Conservation (phyloP, 1,139 yeast genomes). For the Yamadazyma diddensiae region DNA sequence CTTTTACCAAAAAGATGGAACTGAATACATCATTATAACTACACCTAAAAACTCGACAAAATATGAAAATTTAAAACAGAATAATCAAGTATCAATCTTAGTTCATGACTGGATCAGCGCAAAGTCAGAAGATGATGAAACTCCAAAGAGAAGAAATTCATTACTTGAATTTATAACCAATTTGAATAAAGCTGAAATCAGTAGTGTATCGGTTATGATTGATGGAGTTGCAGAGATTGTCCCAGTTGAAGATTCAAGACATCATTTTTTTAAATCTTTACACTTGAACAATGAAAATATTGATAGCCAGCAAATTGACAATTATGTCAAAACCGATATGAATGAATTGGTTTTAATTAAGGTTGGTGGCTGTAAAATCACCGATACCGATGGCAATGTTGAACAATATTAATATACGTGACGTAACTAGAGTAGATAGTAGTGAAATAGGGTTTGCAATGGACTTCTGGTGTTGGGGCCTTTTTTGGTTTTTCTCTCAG, state of each 20-base stretch:
- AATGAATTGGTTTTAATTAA: conserved; percentile 65
- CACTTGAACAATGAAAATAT: conserved; percentile 60
- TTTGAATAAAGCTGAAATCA: conserved; percentile 71
- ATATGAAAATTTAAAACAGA: conserved; percentile 58
- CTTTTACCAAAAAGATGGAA: conserved; percentile 42
- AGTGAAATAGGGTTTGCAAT: neutral
- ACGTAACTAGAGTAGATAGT: too few species aligned
- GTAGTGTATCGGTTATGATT: conserved; percentile 75
- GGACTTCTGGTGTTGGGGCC: neutral
- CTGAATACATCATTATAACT: conserved; percentile 60
- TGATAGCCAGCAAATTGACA: conserved; percentile 63
- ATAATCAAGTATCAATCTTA: conserved; percentile 74
- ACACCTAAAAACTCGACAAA: conserved; percentile 70
- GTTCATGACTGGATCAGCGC: conserved; percentile 86
- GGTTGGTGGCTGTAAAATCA: conserved; percentile 69
- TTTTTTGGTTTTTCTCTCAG: neutral
- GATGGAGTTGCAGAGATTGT: conserved; percentile 67
- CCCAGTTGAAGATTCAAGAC: conserved; percentile 30
- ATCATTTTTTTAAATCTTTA: conserved; percentile 57
- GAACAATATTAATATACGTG: conserved; percentile 36
- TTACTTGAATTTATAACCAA: conserved; percentile 64
- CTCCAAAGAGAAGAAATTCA: conserved; percentile 32
- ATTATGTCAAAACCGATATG: conserved; percentile 49
- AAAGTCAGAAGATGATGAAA: conserved; percentile 25
- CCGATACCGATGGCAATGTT: conserved; percentile 73